Evolutionary conservation across 768 basidiomycete genomes (phyloP).

Genomic region (Kwoniella botswanensis): DNA sequence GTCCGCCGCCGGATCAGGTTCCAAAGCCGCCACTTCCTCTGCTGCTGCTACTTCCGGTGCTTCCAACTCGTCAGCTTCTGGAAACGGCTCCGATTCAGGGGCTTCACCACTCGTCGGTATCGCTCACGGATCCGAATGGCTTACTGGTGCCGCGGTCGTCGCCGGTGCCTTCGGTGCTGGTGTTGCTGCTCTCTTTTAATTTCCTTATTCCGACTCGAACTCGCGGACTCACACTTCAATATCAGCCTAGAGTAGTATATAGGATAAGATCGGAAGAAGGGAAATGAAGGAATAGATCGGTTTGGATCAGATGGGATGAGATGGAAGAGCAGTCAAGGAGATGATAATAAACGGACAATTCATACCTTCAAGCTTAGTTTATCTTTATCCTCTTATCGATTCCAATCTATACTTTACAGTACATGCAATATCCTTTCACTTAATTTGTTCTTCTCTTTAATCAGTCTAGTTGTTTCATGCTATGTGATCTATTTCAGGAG

Average conservation of each 20-base stretch:
- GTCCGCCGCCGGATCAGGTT: not conserved
- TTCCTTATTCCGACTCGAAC: not conserved
- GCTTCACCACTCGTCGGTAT: constrained; percentile 1
- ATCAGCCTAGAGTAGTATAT: too few species aligned
- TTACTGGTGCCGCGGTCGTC: constrained; percentile 11
- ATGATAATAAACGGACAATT: not conserved
- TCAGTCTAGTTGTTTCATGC: too few species aligned
- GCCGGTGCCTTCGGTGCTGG: constrained; percentile 26
- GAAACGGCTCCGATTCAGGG: constrained; percentile 12
- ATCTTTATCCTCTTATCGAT: not conserved
- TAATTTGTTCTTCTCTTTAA: too few species aligned
- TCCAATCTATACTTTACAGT: too few species aligned
- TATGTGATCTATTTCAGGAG: too few species aligned
- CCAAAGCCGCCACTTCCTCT: constrained; percentile 1
- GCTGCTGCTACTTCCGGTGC: constrained; percentile 3
- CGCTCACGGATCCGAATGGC: constrained; percentile 16
- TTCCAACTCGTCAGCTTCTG: not conserved
- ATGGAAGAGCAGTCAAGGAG: not conserved
- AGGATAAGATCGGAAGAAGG: too few species aligned
- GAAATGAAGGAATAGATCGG: too few species aligned
- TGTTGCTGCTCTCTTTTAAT: constrained; percentile 24
- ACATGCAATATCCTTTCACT: too few species aligned
- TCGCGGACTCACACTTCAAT: too few species aligned
- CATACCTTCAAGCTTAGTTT: not conserved
- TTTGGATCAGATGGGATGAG: too few species aligned